phyloP scores from a whole-genome alignment of 345 rosid species.

The Rhodomyrtus tomentosa region DNA sequence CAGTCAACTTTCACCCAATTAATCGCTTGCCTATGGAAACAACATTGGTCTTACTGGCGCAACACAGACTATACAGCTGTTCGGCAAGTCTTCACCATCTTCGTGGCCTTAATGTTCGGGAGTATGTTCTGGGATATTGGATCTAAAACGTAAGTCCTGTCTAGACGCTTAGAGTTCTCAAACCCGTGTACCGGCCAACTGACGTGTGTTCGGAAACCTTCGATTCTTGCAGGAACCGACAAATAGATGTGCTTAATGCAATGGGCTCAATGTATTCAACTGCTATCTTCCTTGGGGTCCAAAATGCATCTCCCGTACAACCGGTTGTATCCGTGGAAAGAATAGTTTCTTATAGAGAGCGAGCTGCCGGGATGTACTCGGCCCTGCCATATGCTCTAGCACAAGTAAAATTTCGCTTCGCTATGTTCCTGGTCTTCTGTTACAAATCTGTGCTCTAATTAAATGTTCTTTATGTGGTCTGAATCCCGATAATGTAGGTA shows the following conservation, averaged over 20 bases:
- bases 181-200: background rate
- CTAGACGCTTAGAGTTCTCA: too few relatives aligned
- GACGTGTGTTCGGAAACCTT: background rate
- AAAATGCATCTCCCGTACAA: conserved; percentile 21
- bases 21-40: conserved; percentile 39
- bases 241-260: conserved; percentile 18
- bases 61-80: conserved; percentile 33
- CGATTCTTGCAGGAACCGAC: background rate
- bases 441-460: background rate
- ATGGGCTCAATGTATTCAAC: conserved; percentile 32
- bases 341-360: conserved; percentile 34
- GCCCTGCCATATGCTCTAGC: conserved; percentile 39
- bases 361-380: conserved; percentile 48
- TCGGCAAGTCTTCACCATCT: conserved; percentile 19
- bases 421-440: background rate
- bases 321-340: conserved; percentile 33
- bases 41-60: conserved; percentile 35
- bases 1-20: conserved; percentile 20
- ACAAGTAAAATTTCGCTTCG: conserved; percentile 15
- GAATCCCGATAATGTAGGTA: conserved; percentile 5
- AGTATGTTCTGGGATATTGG: conserved; percentile 30
- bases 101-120: conserved; percentile 24
- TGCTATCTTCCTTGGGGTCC: conserved; percentile 26
- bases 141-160: conserved; percentile 11
- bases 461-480: background rate